phyloP scores from a whole-genome alignment of 2,329 filamentous ascomycete genomes.

The Bipolaris sorokiniana region DNA sequence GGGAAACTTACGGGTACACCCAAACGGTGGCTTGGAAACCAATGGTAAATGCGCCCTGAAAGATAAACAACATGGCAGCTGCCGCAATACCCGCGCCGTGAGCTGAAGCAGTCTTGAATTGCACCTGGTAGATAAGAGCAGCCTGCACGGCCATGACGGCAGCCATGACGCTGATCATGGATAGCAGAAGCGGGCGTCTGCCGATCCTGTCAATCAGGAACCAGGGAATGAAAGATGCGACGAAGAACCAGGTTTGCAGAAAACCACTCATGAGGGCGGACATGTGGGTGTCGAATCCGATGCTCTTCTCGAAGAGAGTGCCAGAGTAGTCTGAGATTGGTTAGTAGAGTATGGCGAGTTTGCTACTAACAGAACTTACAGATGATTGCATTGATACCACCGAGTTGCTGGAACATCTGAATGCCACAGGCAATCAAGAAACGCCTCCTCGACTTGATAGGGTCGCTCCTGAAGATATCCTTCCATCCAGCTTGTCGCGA shows the following conservation, averaged over 20 bases:
- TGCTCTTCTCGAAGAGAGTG: slow-evolving; percentile 26
- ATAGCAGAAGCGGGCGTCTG: slow-evolving; percentile 20
- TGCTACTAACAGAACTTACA: slow-evolving; percentile 8
- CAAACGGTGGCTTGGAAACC: slow-evolving; percentile 42
- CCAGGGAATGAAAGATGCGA: slow-evolving; percentile 28
- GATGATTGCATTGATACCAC: slow-evolving; percentile 28
- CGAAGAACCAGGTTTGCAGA: slow-evolving; percentile 27
- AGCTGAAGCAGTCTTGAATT: slow-evolving; percentile 20
- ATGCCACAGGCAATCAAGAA: slow-evolving; percentile 27
- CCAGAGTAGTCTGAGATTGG: slow-evolving; percentile 21
- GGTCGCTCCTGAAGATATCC: slow-evolving; percentile 23
- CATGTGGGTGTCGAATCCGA: slow-evolving; percentile 25
- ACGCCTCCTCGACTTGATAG: slow-evolving; percentile 25
- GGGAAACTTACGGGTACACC: slow-evolving; percentile 50
- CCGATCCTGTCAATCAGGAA: slow-evolving; percentile 25
- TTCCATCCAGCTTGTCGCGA: slow-evolving; percentile 25
- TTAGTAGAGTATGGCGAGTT: background rate
- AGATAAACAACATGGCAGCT: slow-evolving; percentile 25
- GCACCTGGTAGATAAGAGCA: slow-evolving; percentile 27
- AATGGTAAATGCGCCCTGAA: slow-evolving; percentile 26
- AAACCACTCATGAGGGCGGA: slow-evolving; percentile 25
- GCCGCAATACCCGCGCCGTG: slow-evolving; percentile 22
- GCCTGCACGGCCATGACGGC: slow-evolving; percentile 26
- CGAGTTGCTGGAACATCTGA: slow-evolving; percentile 26
- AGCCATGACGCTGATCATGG: slow-evolving; percentile 28